A percentile compares a stretch with the other conserved stretches of the same genome.
phyloP scores from a whole-genome alignment of 371 early-diverging fungal species.

The Neoconidiobolus thromboides region DNA sequence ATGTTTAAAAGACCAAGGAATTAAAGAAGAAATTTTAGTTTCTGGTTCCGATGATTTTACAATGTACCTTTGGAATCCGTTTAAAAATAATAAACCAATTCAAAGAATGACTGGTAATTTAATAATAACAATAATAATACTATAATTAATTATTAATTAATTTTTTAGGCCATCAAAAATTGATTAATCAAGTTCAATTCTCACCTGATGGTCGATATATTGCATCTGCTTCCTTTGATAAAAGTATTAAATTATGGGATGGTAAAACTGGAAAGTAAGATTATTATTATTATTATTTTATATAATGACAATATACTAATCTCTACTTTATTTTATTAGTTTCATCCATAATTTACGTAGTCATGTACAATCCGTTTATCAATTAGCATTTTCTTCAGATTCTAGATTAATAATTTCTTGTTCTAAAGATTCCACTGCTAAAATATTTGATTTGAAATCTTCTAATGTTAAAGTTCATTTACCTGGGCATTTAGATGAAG shows the following conservation, averaged over 20 bases:
- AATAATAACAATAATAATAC: not conserved
- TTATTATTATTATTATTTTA: not conserved
- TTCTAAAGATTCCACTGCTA: slow-evolving; percentile 85
- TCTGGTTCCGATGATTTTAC: slow-evolving; percentile 95
- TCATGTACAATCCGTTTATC: slow-evolving; percentile 88
- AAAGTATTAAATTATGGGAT: slow-evolving; percentile 96
- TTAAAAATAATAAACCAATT: slow-evolving; percentile 60
- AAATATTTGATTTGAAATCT: slow-evolving; percentile 82
- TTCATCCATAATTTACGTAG: slow-evolving; percentile 82
- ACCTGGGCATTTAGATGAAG: slow-evolving; percentile 92
- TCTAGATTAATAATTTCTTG: slow-evolving; percentile 72
- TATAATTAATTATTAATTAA: slow-evolving; percentile 5
- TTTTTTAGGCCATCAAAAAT: slow-evolving; percentile 77
- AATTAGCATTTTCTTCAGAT: slow-evolving; percentile 84
- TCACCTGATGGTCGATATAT: slow-evolving; percentile 83
- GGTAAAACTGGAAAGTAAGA: slow-evolving; percentile 62
- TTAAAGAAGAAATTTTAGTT: slow-evolving; percentile 60
- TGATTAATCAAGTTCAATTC: slow-evolving; percentile 83
- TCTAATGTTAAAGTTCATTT: slow-evolving; percentile 72
- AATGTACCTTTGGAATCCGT: slow-evolving; percentile 86
- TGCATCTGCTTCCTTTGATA: slow-evolving; percentile 95
- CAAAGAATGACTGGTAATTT: slow-evolving; percentile 51
- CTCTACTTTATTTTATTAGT: slow-evolving; percentile 2
- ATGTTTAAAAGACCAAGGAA: slow-evolving; percentile 22
- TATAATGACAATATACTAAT: not conserved